Evolutionary conservation across 2,329 filamentous ascomycete species (phyloP), one percentile per base, ranked within the genome.

Genomic region (Ophiognomonia clavigignenti-juglandacearum): DNA sequence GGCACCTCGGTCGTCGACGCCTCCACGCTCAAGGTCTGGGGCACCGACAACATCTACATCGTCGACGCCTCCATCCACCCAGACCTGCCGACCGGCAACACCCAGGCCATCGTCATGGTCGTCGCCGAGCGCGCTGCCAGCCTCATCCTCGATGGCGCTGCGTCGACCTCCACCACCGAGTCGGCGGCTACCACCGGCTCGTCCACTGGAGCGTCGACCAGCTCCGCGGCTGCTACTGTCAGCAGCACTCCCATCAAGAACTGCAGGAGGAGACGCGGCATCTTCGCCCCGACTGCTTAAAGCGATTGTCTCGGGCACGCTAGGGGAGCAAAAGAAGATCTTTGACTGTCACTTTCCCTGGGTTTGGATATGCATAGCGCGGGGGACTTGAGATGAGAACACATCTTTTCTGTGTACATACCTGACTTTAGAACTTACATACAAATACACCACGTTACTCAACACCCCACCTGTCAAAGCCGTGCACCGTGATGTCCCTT

Each of bases 31-130:
- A 73, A 71, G 58, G 75, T 82, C 10, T 82, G 75, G 54, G 78
- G 78, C 43, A 82, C 75, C 1, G 74, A 81, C 56, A 82, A 82
- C 62, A 66, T 82, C 32, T 82, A 80, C 56, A 75, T 83, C 11
- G 74, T 83, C 10, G 80, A 84, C 57, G 80, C 75, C 5, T 74
- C 72, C 45, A 79, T 84, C 57, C 82, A 83, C 66, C 81, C 82
- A 0, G 81, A 81, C 50, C 74, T 83, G 39, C 72, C 79, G 18
- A 78, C 78, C 3, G 78, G 79, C 26, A 86, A 86, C 60, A 81
- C 82, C 0, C 63, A 65, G 18, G 57, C 65, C 8, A 68, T 68
- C 53, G 66, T 71, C 39, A 64, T 71, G 18, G 60, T 65, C 11
- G 64, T 59, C 3, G 59, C 68, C 10, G 69, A 71, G 58, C 62